Base-by-base conservation (phyloP, 2,329 filamentous ascomycete genomes). In the Helminthosporium solani region DNA sequence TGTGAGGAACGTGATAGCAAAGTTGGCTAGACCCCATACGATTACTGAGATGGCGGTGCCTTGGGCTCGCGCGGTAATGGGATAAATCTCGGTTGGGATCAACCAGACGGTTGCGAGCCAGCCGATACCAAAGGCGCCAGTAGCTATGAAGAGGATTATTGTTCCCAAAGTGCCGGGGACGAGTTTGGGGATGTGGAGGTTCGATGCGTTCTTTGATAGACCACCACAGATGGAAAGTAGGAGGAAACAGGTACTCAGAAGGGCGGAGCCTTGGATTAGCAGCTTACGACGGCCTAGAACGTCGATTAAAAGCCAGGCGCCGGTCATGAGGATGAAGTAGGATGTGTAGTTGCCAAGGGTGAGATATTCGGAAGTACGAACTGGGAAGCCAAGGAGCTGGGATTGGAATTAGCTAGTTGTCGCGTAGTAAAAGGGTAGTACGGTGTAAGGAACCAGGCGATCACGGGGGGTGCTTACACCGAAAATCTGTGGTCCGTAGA, bases 401-500 rank as follows among this genome's bases (percentile, higher is more conserved):
- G 20, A 2, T 20, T 7, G 21, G 3, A 27, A 15, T 25, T 16
- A 28, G 36, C 28, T 39, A 21, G n/a, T 12, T 34, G 1, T 16
- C 7, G 25, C 23, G 30, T 21, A 7, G 25, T n/a, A n/a, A n/a
- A n/a, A n/a, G n/a, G n/a, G n/a, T n/a, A n/a, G n/a, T n/a, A n/a
- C n/a, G n/a, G n/a, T n/a, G n/a, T n/a, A n/a, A n/a, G n/a, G n/a
- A n/a, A n/a, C n/a, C n/a, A n/a, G n/a, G n/a, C n/a, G n/a, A 2
- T 28, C n/a, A 7, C 6, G 16, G 11, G 20, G 5, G 23, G 16
- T 9, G 50, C 58, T 53, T 51, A 66, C 65, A 43, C 81, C 75
- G 60, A 84, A 84, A 42, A 84, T 84, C 53, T 84, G 82, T 2
- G 81, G 80, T 0, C 81, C 82, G 47, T 84, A 84, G 2, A 84